Evolutionary conservation across 1,284 basidiomycete species (phyloP).

Genomic region (Neonothopanus nambi): DNA sequence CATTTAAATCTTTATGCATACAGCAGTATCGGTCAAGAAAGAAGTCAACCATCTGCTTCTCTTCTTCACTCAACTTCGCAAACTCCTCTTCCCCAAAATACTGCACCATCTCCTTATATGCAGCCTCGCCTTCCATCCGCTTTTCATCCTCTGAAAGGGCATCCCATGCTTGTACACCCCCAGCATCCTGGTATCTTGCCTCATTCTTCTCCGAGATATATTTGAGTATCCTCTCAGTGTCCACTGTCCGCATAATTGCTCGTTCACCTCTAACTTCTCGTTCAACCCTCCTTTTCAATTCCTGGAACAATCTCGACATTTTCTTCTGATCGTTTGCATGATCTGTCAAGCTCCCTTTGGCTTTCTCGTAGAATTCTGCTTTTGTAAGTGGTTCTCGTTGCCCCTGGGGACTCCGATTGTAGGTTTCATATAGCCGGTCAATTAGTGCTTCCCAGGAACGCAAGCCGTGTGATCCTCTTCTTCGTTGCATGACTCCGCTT

Average conservation of each 20-base stretch:
- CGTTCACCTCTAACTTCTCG: neutral
- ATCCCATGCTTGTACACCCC: conserved; percentile 15
- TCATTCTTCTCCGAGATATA: too few species aligned
- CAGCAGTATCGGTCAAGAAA: conserved; percentile 24
- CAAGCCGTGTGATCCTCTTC: too few species aligned
- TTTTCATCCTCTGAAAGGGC: conserved; percentile 11
- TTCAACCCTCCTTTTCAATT: neutral
- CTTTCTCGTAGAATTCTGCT: neutral
- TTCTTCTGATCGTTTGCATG: conserved; percentile 3
- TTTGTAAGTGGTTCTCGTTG: neutral
- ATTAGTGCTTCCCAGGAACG: neutral
- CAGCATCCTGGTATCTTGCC: neutral
- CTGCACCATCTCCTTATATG: neutral
- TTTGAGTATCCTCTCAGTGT: neutral
- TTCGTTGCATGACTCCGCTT: too few species aligned
- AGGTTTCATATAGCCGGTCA: neutral
- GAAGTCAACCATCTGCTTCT: conserved; percentile 16
- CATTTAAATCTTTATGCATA: conserved; percentile 31
- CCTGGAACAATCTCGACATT: neutral
- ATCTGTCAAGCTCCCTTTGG: neutral
- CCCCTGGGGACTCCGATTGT: neutral
- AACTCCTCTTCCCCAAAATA: conserved; percentile 15
- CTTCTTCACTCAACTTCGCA: conserved; percentile 13
- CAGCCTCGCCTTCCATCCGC: neutral
- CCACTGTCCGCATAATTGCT: neutral